Evolutionary conservation across 352 stramenopile genomes (phyloP).

Genomic region (Phytophthora europaea): DNA sequence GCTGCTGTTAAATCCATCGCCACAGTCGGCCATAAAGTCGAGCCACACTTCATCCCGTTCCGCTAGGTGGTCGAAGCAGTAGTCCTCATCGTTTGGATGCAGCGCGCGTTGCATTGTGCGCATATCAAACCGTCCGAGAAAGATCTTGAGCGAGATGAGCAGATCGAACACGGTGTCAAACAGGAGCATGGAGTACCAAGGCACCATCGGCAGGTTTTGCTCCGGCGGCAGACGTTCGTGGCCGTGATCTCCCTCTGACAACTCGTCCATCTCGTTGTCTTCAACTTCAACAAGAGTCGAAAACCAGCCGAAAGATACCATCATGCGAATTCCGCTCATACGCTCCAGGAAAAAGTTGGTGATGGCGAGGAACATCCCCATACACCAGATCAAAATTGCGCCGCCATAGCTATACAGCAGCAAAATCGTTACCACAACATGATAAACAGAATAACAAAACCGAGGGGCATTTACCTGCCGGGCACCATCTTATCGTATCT

Average conservation of each 20-base stretch:
- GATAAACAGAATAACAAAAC: neutral
- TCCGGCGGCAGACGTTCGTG: slow-evolving; percentile 75
- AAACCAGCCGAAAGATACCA: slow-evolving; percentile 82
- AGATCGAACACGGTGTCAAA: slow-evolving; percentile 93
- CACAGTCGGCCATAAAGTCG: slow-evolving; percentile 95
- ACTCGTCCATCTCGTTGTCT: slow-evolving; percentile 51
- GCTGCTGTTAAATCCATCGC: slow-evolving; percentile 95
- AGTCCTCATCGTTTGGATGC: slow-evolving; percentile 76
- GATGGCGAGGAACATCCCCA: slow-evolving; percentile 81
- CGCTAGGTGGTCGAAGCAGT: slow-evolving; percentile 87
- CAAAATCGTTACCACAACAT: neutral
- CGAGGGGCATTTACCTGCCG: too few species aligned
- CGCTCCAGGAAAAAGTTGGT: slow-evolving; percentile 89
- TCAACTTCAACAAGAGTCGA: slow-evolving; percentile 45
- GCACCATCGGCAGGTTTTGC: slow-evolving; percentile 92
- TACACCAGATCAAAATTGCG: slow-evolving; percentile 84
- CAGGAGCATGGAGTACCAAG: slow-evolving; percentile 96
- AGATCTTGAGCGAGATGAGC: slow-evolving; percentile 95
- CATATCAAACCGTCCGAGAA: slow-evolving; percentile 93
- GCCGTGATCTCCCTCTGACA: slow-evolving; percentile 51
- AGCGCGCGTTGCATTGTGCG: slow-evolving; percentile 92
- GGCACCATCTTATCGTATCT: too few species aligned
- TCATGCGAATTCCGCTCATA: slow-evolving; percentile 82
- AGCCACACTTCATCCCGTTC: slow-evolving; percentile 91
- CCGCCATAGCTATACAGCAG: neutral